These are phyloP conservation scores for Coniochaeta sp. DNA, from an alignment of 2,329 filamentous ascomycete genomes.

Conservation along the genomic window DNA sequence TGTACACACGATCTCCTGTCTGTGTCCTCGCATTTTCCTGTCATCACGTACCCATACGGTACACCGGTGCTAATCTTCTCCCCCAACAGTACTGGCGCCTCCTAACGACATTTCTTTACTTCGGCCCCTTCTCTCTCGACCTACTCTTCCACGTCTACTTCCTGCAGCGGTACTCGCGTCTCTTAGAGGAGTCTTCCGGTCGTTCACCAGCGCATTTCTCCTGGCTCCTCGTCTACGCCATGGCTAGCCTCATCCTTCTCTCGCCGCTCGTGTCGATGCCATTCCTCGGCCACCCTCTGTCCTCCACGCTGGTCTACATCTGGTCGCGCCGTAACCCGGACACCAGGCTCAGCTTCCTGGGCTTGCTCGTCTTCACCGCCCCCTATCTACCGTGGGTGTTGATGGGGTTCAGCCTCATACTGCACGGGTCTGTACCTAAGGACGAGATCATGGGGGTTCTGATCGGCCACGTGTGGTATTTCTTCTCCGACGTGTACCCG, in stretches of 20 bases:
- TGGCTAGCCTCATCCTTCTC: constrained; percentile 67
- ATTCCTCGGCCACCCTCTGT: constrained; percentile 89
- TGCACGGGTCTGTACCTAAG: constrained; percentile 84
- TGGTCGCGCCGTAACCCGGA: constrained; percentile 95
- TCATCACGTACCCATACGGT: not conserved
- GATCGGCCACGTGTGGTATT: constrained; percentile 96
- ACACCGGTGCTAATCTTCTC: constrained; percentile 6
- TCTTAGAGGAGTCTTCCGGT: constrained; percentile 91
- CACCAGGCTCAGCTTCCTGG: constrained; percentile 80
- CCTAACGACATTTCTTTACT: constrained; percentile 95
- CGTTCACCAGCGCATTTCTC: constrained; percentile 89
- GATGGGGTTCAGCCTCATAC: constrained; percentile 84
- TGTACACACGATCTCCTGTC: no score
- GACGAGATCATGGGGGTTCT: constrained; percentile 94
- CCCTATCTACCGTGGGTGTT: constrained; percentile 95
- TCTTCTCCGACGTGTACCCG: constrained; percentile 95
- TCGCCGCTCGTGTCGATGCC: constrained; percentile 86
- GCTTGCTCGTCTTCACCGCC: constrained; percentile 83
- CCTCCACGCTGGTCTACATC: constrained; percentile 92
- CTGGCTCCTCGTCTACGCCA: constrained; percentile 86
- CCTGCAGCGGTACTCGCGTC: constrained; percentile 88
- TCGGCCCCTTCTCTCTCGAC: constrained; percentile 88
- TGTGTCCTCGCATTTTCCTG: no score
- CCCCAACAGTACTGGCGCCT: constrained; percentile 86
- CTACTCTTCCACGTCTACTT: constrained; percentile 98